A percentile compares a stretch with the other conserved stretches of the same genome.
Conservation (phyloP, 352 stramenopile genomes). For the Thraustochytrium sp. region DNA sequence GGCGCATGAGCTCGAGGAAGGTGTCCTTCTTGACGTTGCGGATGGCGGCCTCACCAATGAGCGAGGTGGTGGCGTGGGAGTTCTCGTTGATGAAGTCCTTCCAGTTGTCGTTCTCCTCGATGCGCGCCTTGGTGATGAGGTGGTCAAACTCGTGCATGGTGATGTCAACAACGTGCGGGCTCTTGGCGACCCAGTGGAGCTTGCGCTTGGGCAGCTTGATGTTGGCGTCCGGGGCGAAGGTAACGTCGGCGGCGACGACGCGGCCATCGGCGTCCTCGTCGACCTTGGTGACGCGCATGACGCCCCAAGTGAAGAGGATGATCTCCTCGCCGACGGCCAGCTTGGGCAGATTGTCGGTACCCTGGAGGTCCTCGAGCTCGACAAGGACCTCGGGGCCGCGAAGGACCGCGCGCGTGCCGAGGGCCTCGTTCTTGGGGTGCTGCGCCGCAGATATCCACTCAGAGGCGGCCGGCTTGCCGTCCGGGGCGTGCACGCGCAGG, state of each 20-base stretch:
- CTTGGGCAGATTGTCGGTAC: constrained; percentile 59
- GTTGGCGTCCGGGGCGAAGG: constrained; percentile 64
- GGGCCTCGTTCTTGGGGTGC: constrained; percentile 63
- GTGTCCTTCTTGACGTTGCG: constrained; percentile 86
- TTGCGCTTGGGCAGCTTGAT: constrained; percentile 70
- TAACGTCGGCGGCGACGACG: constrained; percentile 59
- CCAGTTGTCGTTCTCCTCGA: constrained; percentile 97
- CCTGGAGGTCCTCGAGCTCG: constrained; percentile 86
- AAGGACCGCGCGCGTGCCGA: constrained; percentile 10
- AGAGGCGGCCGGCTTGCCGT: not conserved
- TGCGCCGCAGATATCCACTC: constrained; percentile 57
- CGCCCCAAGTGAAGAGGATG: constrained; percentile 92
- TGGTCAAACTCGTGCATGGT: constrained; percentile 96
- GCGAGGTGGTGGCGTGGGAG: constrained; percentile 77
- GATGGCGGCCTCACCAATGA: constrained; percentile 88
- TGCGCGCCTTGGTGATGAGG: constrained; percentile 95
- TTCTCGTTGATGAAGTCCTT: constrained; percentile 91
- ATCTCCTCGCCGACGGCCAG: constrained; percentile 92
- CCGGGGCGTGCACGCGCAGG: constrained; percentile 54
- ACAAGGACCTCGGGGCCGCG: constrained; percentile 66
- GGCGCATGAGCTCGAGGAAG: constrained; percentile 95
- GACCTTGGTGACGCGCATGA: constrained; percentile 91
- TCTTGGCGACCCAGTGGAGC: constrained; percentile 88
- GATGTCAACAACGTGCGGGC: constrained; percentile 55
- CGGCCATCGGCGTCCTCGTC: constrained; percentile 54